phyloP scores from a whole-genome alignment of 1,284 basidiomycete species.

The Boletus coffeatus region DNA sequence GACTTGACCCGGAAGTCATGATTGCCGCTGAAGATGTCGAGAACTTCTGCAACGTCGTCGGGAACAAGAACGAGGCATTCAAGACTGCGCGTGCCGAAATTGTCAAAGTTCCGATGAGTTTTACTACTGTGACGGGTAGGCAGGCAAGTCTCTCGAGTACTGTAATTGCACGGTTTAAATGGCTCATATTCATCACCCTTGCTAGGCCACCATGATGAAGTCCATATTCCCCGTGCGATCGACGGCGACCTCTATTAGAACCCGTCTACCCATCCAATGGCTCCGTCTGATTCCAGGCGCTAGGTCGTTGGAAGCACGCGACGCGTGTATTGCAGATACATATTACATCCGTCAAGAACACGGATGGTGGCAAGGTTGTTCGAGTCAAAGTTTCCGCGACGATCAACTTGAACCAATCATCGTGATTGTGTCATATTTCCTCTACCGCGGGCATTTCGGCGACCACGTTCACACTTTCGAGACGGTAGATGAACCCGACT shows the following conservation, averaged over 20 bases:
- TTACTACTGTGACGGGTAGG: slow-evolving; percentile 98
- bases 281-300: slow-evolving; percentile 81
- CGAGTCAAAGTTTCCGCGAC: slow-evolving; percentile 80
- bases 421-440: slow-evolving; percentile 92
- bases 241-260: slow-evolving; percentile 87
- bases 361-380: slow-evolving; percentile 90
- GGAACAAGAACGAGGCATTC: slow-evolving; percentile 90
- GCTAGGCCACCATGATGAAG: slow-evolving; percentile 85
- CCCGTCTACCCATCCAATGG: slow-evolving; percentile 97
- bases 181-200: slow-evolving; percentile 12
- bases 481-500: slow-evolving; percentile 84
- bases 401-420: slow-evolving; percentile 66
- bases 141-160: slow-evolving; percentile 51
- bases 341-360: slow-evolving; percentile 88
- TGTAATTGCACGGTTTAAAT: slow-evolving; percentile 5
- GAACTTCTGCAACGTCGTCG: slow-evolving; percentile 89
- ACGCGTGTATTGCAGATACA: slow-evolving; percentile 75
- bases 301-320: slow-evolving; percentile 75
- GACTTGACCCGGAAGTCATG: slow-evolving; percentile 66
- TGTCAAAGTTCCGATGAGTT: slow-evolving; percentile 94
- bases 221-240: slow-evolving; percentile 90
- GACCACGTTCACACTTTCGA: slow-evolving; percentile 98
- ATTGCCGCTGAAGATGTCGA: slow-evolving; percentile 78
- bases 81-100: slow-evolving; percentile 67
- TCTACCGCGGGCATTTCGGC: slow-evolving; percentile 91